Evolutionary conservation across 108 stramenopile genomes (phyloP), one percentile per base, ranked within the genome.

Genomic region (Aurantiochytrium sp.): DNA sequence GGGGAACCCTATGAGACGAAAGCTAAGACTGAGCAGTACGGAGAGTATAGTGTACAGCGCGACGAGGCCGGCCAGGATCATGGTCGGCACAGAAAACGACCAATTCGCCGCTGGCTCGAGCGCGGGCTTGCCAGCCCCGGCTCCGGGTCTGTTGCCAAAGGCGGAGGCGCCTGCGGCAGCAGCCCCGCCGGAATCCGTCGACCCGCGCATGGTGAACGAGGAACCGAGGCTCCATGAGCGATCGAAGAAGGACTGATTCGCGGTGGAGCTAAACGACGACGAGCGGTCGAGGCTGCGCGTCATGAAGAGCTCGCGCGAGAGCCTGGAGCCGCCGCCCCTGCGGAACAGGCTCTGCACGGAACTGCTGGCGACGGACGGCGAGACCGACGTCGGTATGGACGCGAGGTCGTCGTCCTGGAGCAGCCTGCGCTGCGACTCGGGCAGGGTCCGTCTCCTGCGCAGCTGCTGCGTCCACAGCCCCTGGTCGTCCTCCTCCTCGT

Each of bases 1-100:
- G n/a, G 39, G 73, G 24, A 81, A 48, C n/a, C 73, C 73, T 15
- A 81, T n/a, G 27, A 81, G 73, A 6, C 42, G n/a, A 81, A 81
- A 81, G 36, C 39, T 12, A n/a, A 48, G 45, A 81, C 45, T 48
- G 12, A 81, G 42, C 6, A 81, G 30, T 27, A 48, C 73, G 6
- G 73, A 81, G 21, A 81, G 32, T 0, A 81, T 24, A 6, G 42
- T 30, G 45, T 81, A 81, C 15, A 81, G 6, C 6, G 45, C n/a
- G 24, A 81, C 30, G 27, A 81, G 6, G 27, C 12, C 73, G 15
- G 12, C 36, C 21, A 81, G 73, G 12, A 81, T 48, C 73, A 81
- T 1, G 6, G 73, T 81, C 42, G 59, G 59, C 59, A 65, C 59
- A 12, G 59, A 65, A 27, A 19, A 8, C 22, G 59, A 65, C 59